Conservation (phyloP, 1,139 yeast genomes). For the Protomyces macrosporus region DNA sequence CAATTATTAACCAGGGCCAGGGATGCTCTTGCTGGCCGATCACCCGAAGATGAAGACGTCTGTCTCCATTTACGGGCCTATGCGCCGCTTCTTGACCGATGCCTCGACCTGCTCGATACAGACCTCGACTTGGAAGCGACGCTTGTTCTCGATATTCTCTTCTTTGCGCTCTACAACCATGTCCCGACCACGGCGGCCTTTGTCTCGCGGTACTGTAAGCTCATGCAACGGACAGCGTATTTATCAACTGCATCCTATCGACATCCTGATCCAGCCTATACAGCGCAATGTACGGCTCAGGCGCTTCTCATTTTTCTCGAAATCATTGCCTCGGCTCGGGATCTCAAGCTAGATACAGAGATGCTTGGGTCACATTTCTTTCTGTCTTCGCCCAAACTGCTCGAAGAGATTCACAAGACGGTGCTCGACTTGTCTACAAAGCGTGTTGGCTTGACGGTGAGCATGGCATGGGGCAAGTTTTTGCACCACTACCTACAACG, state of each 20-base stretch:
- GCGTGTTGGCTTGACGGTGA: neutral
- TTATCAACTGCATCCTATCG: neutral
- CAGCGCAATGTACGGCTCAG: neutral
- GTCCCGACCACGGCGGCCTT: conserved; percentile 11
- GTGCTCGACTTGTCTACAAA: neutral
- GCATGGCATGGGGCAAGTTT: conserved; percentile 24
- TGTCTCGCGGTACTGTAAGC: neutral
- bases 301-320: conserved; percentile 7
- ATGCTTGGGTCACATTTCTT: conserved; percentile 2
- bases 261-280: neutral
- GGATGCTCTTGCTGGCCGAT: neutral
- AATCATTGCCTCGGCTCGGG: conserved; percentile 9
- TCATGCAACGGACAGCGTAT: neutral
- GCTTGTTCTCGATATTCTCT: conserved; percentile 3
- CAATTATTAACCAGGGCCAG: neutral
- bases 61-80: neutral
- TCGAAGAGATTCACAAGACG: neutral
- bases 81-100: neutral
- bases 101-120: neutral
- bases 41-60: neutral
- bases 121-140: neutral
- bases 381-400: conserved; percentile 3
- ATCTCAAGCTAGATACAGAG: neutral
- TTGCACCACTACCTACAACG: conserved; percentile 4
- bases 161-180: conserved; percentile 3